Base-by-base conservation (phyloP, 1,284 basidiomycete genomes). In the Spongispora temasekensis region DNA sequence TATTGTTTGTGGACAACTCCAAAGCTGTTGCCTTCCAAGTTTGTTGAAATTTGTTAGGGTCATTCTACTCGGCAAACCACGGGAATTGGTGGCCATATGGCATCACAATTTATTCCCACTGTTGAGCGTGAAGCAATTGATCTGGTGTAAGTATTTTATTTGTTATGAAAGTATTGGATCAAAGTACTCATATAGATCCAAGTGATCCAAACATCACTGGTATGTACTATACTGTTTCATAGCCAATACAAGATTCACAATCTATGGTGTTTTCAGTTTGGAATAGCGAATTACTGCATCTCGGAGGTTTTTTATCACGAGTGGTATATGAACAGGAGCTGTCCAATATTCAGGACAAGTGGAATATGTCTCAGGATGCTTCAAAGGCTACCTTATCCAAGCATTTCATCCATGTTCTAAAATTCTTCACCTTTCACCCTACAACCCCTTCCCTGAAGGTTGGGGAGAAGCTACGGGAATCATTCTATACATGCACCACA, bases 111-210 rank as follows among this genome's bases (percentile, higher is more conserved):
- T 72, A 97, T 99, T 61, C 94, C 95, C 2, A 99, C 96, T 0
- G 95, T 99, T 1, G 96, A 98, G 75, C 86, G 96, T 62, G 96
- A 98, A 76, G 93, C 92, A 0, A 90, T 98, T 61, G 95, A 97
- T 76, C 77, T 95, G 10, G 87, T 92, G 86, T 92, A 72, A 75
- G 86, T 74, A 13, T 12, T 40, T 44, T 9, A 17, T 5, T 21
- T 7, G 32, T 12, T 48, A 32, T 35, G 5, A 0, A 3, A 2
- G 3, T 13, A 0, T 0, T 34, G 8, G 19, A 7, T 4, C 7
- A 3, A 13, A 10, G 1, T 56, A n/a, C 44, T 61, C 17, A 57
- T 23, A 8, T 0, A 30, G 19, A 55, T 19, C 0, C 5, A 56
- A 91, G 89, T 66, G 89, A 93, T 72, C 85, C 85, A 25, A 87